Evolutionary conservation across 441 rosid genomes (phyloP).

Genomic region (Macaranga tanarius): DNA sequence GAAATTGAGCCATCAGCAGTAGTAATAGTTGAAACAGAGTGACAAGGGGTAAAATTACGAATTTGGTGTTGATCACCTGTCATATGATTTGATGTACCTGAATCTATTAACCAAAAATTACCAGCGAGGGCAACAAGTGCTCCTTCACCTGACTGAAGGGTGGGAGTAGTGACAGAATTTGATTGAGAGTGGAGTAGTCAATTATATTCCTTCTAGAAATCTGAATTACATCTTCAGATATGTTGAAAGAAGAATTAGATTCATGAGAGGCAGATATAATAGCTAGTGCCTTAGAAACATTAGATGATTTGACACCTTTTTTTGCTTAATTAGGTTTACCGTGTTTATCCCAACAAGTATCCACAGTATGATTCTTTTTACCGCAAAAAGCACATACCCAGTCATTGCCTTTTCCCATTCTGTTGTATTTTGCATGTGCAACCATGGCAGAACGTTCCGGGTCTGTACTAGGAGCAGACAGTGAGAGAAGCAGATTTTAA

Average conservation of each 20-base stretch:
- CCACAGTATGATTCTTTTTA: not conserved
- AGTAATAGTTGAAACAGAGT: not conserved
- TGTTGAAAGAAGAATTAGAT: not conserved
- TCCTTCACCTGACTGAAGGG: not conserved
- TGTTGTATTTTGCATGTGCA: not conserved
- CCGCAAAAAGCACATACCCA: not conserved
- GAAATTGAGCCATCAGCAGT: too few relatives aligned
- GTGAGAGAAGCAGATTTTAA: not conserved
- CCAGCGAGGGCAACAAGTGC: not conserved
- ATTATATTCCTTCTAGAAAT: not conserved
- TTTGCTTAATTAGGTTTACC: not conserved
- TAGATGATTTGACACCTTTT: not conserved
- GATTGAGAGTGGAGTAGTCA: not conserved
- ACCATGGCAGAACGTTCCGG: not conserved
- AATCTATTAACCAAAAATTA: not conserved
- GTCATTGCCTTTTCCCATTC: not conserved
- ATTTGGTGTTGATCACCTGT: not conserved
- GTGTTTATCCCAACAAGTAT: not conserved
- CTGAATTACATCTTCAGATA: not conserved
- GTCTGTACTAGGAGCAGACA: not conserved
- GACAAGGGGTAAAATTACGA: not conserved
- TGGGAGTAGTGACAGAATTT: not conserved
- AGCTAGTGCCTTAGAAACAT: not conserved
- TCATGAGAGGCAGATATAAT: not conserved
- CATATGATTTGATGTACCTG: slow-evolving; percentile 1